These are phyloP conservation scores for Luvunga scandens DNA, from an alignment of 345 rosid genomes.

Conservation along the genomic window DNA sequence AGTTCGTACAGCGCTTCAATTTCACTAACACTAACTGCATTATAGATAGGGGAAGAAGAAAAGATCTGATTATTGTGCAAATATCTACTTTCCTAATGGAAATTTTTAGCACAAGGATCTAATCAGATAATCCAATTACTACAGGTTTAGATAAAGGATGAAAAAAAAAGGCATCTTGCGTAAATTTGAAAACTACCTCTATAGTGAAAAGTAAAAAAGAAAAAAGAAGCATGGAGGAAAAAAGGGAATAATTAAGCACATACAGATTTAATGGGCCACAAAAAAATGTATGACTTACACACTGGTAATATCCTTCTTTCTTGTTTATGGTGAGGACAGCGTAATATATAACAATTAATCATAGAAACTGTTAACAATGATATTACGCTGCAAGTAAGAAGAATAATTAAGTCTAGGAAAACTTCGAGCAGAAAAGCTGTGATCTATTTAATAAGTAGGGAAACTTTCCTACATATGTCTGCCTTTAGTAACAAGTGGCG, in stretches of 20 bases:
- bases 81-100: conserved; percentile 14
- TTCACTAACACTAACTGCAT: conserved; percentile 97
- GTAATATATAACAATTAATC: background rate
- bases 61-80: conserved; percentile 14
- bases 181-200: no score
- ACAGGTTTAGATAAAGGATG: background rate
- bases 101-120: background rate
- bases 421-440: background rate
- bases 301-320: background rate
- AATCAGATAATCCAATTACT: background rate
- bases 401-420: background rate
- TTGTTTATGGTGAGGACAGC: background rate
- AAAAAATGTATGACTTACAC: background rate
- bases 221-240: no score
- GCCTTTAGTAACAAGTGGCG: no score
- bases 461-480: background rate
- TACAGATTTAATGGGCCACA: background rate
- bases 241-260: no score
- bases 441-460: background rate
- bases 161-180: no score
- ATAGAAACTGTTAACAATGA: background rate
- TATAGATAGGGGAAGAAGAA: conserved; percentile 7
- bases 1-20: conserved; percentile 98
- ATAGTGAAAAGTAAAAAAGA: no score
- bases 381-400: background rate